Conservation (phyloP, 2,329 filamentous ascomycete genomes). For the Paracoccidioides brasiliensis region DNA sequence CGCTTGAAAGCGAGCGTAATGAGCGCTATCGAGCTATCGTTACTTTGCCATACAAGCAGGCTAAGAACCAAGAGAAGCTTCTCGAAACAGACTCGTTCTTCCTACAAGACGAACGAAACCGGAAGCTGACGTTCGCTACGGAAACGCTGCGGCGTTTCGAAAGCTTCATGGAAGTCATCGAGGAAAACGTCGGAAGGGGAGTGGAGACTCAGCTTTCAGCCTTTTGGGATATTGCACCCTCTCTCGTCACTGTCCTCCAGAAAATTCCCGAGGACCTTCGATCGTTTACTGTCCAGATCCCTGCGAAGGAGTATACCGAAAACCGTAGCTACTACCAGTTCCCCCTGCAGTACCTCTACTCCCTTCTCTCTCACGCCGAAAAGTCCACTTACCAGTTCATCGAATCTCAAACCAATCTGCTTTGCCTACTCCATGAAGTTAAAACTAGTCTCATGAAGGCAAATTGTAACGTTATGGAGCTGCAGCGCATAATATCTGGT, state of each 20-base stretch:
- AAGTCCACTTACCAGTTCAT: conserved; percentile 96
- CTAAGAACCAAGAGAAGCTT: conserved; percentile 63
- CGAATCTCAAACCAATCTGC: conserved; percentile 79
- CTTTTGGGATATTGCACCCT: conserved; percentile 95
- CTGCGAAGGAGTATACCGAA: conserved; percentile 65
- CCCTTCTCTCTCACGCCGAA: conserved; percentile 70
- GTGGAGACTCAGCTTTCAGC: conserved; percentile 85
- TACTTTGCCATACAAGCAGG: conserved; percentile 63
- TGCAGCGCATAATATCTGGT: conserved; percentile 42
- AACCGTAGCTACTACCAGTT: conserved; percentile 69
- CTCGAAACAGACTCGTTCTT: conserved; percentile 73
- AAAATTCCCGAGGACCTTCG: conserved; percentile 51
- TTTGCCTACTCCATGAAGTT: conserved; percentile 84
- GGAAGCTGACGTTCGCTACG: conserved; percentile 56
- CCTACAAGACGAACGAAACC: conserved; percentile 58
- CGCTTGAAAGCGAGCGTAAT: conserved; percentile 73
- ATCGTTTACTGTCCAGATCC: conserved; percentile 63
- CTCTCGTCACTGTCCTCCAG: conserved; percentile 62
- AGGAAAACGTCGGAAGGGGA: conserved; percentile 72
- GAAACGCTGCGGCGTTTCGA: conserved; percentile 61
- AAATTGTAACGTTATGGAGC: conserved; percentile 53
- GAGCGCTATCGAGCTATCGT: conserved; percentile 77
- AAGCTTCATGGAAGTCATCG: conserved; percentile 65
- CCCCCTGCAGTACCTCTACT: conserved; percentile 83
- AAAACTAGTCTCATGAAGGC: conserved; percentile 64